Base-by-base conservation (phyloP, 331 rosid species). In the Phaseolus coccineus region DNA sequence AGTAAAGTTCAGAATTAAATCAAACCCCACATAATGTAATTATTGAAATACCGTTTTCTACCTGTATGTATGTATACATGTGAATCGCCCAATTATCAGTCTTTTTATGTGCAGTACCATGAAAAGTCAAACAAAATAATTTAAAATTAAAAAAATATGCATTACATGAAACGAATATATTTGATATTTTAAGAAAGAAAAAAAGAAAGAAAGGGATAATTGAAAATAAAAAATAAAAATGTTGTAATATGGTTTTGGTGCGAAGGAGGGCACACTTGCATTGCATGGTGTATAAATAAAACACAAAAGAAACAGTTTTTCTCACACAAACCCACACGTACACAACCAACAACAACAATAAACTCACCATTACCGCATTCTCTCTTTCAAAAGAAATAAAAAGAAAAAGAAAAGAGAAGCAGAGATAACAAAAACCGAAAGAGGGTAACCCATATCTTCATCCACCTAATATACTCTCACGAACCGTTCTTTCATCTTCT, bases 341-440 rank as follows among this genome's bases (percentile, higher is more conserved):
- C 83, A 59, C 55, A 70, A 44, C 82, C 64, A 70, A 76, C 81
- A 75, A 76, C 81, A 75, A 35, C 74, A 64, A 74, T 69, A 78
- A 79, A 69, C 83, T 82, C 84, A 56, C 89, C 86, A 79, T 82
- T 48, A 79, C 73, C 89, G 84, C 85, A 79, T 71, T 73, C 76
- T 74, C 80, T 59, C 57, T 59, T 65, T 74, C 30, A n/a, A 35
- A 47, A 35, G 16, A 15, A 81, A 39, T 16, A n/a, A 50, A 61
- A 40, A 5, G 11, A 47, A 4, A 25, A 77, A 46, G 58, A 11
- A 63, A 10, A 58, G 4, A n/a, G 37, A 58, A 57, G 39, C 68
- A 80, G 69, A 71, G 48, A 69, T 44, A 70, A 79, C 82, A 77
- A 82, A 69, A 77, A 77, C 82, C 74, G 44, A 82, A 16, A 7